Evolutionary conservation across 257 asterid species (phyloP).

Genomic region (Solanum lignicaule): DNA sequence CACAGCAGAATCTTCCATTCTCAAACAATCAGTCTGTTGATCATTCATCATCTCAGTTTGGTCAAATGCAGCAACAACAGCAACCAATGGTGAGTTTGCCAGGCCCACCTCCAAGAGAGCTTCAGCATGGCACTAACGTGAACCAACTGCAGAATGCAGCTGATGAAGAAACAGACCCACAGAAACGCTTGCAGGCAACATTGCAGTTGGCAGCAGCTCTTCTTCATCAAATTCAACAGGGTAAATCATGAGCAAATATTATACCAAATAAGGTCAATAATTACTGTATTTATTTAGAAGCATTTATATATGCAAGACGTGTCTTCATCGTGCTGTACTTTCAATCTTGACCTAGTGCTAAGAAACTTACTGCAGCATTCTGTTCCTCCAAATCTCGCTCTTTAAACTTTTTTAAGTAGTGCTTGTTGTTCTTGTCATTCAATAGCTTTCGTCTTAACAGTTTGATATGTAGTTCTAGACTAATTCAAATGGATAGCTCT

Average conservation of each 20-base stretch:
- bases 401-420: background rate
- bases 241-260: constrained; percentile 30
- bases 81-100: constrained; percentile 16
- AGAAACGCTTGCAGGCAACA: constrained; percentile 81
- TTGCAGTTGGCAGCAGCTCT: constrained; percentile 87
- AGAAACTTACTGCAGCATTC: background rate
- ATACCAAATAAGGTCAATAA: background rate
- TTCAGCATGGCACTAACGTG: constrained; percentile 22
- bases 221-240: constrained; percentile 91
- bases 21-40: constrained; percentile 38
- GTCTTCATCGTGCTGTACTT: background rate
- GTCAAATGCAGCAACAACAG: constrained; percentile 38
- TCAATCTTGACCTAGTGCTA: background rate
- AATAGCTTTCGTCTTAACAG: background rate
- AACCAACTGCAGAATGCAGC: constrained; percentile 35
- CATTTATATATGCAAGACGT: background rate
- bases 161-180: constrained; percentile 66
- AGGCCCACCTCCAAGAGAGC: constrained; percentile 28
- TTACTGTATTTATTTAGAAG: background rate
- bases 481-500: background rate
- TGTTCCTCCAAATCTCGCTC: background rate
- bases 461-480: background rate
- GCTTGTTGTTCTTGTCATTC: background rate
- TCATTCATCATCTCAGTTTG: constrained; percentile 31
- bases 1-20: constrained; percentile 28